Evolutionary conservation across 1,284 basidiomycete species (phyloP).

Genomic region (Pseudozyma pruni): DNA sequence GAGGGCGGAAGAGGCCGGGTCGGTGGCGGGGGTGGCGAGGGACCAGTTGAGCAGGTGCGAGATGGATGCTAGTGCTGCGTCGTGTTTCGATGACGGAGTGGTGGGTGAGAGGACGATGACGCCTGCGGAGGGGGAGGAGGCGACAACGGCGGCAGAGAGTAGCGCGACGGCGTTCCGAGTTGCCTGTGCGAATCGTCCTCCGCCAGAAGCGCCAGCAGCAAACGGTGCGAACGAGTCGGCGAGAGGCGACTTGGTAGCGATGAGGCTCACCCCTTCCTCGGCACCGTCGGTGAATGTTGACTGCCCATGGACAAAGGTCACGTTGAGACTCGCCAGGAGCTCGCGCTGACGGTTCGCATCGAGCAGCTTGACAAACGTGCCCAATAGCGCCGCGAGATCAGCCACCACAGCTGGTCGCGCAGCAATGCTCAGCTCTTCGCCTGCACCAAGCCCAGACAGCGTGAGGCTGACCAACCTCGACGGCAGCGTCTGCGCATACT

Average conservation of each 20-base stretch:
- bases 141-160: constrained; percentile 35
- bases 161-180: constrained; percentile 28
- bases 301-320: constrained; percentile 24
- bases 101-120: constrained; percentile 3
- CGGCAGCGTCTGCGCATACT: constrained; percentile 52
- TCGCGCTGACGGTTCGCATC: constrained; percentile 40
- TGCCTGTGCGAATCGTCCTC: not conserved
- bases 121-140: constrained; percentile 20
- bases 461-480: constrained; percentile 45
- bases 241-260: constrained; percentile 6
- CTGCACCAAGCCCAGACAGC: constrained; percentile 17
- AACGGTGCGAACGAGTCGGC: constrained; percentile 2
- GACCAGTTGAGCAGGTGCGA: constrained; percentile 32
- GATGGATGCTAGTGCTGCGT: constrained; percentile 20
- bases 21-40: constrained; percentile 1
- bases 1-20: constrained; percentile 14
- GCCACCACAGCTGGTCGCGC: constrained; percentile 44
- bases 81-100: constrained; percentile 8
- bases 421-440: constrained; percentile 26
- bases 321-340: constrained; percentile 39
- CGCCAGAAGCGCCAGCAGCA: not conserved
- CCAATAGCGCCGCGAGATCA: constrained; percentile 48
- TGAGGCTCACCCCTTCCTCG: constrained; percentile 6
- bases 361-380: constrained; percentile 48
- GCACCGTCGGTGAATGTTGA: constrained; percentile 8